Evolutionary conservation across 2,329 filamentous ascomycete species (phyloP).

Genomic region (Domatiomyces catenatus): DNA sequence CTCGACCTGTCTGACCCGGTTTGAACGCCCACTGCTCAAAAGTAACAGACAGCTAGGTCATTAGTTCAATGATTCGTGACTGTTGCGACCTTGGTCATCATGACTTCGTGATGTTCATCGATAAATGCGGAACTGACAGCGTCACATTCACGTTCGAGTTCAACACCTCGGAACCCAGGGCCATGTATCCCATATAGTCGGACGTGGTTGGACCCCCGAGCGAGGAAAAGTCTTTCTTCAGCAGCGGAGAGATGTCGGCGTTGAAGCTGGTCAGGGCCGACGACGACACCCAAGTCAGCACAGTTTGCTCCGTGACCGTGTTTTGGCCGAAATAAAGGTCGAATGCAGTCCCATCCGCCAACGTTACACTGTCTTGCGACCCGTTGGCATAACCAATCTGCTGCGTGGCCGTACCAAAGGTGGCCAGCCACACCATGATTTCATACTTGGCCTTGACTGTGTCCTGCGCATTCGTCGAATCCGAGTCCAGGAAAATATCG

Average conservation of each 20-base stretch:
- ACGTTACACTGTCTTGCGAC: constrained; percentile 21
- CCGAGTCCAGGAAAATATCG: constrained; percentile 42
- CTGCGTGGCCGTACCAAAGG: constrained; percentile 32
- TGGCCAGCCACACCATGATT: constrained; percentile 44
- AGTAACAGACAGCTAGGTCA: not conserved
- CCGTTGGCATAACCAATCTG: constrained; percentile 31
- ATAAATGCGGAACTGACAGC: constrained; percentile 28
- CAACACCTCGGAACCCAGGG: constrained; percentile 39
- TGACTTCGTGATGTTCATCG: constrained; percentile 18
- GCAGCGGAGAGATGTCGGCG: constrained; percentile 33
- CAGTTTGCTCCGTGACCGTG: constrained; percentile 25
- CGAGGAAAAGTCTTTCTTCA: constrained; percentile 25
- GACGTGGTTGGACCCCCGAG: constrained; percentile 24
- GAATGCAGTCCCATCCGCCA: constrained; percentile 30
- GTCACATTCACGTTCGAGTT: constrained; percentile 32
- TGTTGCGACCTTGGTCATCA: not conserved
- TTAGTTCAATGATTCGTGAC: not conserved
- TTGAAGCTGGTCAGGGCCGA: constrained; percentile 27
- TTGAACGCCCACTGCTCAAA: not conserved
- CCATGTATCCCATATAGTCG: constrained; percentile 38
- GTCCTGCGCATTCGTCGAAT: constrained; percentile 27
- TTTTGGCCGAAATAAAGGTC: constrained; percentile 31
- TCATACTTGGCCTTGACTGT: constrained; percentile 31
- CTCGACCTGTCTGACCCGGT: not conserved
- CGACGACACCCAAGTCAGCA: constrained; percentile 35